Evolutionary conservation across 1,139 yeast genomes (phyloP), one percentile per base, ranked within the genome.

Genomic region (Hansenula sp.): DNA sequence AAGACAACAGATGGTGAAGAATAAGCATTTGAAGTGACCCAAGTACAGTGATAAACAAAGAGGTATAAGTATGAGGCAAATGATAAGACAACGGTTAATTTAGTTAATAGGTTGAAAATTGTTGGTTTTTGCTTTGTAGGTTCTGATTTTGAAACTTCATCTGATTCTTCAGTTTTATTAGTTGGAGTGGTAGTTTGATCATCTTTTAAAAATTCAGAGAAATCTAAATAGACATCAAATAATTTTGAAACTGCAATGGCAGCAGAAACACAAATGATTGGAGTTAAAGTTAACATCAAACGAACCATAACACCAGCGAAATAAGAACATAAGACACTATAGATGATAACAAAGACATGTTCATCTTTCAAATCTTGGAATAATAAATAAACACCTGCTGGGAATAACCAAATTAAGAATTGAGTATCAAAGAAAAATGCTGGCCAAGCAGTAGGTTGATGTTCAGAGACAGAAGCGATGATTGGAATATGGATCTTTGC

Each of bases 371-470:
- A 74, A 50, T 93, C 97, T 66, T 87, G 87, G 78, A 94, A 85
- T 55, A 93, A 78, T 56, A 93, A 68, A 69, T 87, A 93, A 45
- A 94, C 84, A 53, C 99, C 99, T 3, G 93, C 97, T 41, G 99
- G 99, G 88, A 94, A 93, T 55, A 94, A 75, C 99, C 99, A 94
- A 58, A 93, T 87, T 67, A 94, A 74, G 74, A 93, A 79, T 59
- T 83, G 87, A 41, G 94, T 84, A 65, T 94, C 99, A 65, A 93
- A 89, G 76, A 89, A 93, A 68, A 93, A 94, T 11, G 97, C 82
- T 13, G 99, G 96, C 99, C 99, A 94, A 12, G 99, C 96, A 21
- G 99, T 93, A 47, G 99, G 99, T 72, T 94, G 99, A 73, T 94
- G 99, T 70, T 94, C 99, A 13, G 96, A 88, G 41, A 94, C 99